Conservation (phyloP, 2,329 filamentous ascomycete genomes). For the Capronia americana region DNA sequence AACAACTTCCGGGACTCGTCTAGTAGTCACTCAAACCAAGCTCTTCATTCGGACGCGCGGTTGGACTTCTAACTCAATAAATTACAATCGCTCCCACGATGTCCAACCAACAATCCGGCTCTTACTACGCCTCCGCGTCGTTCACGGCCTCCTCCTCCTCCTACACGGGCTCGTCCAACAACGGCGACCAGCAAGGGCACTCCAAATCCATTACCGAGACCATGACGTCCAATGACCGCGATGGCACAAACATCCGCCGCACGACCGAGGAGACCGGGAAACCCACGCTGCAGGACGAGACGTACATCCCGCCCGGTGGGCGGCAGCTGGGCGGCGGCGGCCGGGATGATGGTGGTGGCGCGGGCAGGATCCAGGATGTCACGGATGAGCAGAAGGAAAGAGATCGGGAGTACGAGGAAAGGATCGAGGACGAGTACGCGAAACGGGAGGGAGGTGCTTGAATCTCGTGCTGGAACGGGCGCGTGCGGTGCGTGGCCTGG, state of each 20-base stretch:
- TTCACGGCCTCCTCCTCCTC: slow-evolving; percentile 17
- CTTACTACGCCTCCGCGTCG: background rate
- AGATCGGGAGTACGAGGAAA: slow-evolving; percentile 53
- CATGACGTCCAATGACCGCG: slow-evolving; percentile 29
- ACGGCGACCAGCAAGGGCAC: slow-evolving; percentile 9
- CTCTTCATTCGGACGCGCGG: too few relatives aligned
- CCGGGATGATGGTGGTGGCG: background rate
- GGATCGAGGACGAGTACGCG: slow-evolving; percentile 56
- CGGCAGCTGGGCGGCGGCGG: background rate
- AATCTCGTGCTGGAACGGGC: slow-evolving; percentile 21
- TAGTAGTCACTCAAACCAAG: too few relatives aligned
- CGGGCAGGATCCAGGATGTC: slow-evolving; percentile 29
- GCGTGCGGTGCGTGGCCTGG: background rate
- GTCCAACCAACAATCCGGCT: slow-evolving; percentile 3
- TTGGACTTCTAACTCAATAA: background rate
- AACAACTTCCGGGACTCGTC: too few relatives aligned
- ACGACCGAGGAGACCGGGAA: slow-evolving; percentile 26
- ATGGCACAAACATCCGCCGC: slow-evolving; percentile 30
- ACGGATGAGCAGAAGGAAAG: slow-evolving; percentile 48
- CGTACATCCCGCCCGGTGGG: slow-evolving; percentile 17
- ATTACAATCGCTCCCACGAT: background rate
- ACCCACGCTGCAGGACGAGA: slow-evolving; percentile 24
- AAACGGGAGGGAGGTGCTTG: slow-evolving; percentile 53
- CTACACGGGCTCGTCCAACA: slow-evolving; percentile 13
- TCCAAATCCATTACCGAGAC: slow-evolving; percentile 25